These are phyloP conservation scores for Lactarius indigo DNA, from an alignment of 768 basidiomycete species.

Conservation along the genomic window DNA sequence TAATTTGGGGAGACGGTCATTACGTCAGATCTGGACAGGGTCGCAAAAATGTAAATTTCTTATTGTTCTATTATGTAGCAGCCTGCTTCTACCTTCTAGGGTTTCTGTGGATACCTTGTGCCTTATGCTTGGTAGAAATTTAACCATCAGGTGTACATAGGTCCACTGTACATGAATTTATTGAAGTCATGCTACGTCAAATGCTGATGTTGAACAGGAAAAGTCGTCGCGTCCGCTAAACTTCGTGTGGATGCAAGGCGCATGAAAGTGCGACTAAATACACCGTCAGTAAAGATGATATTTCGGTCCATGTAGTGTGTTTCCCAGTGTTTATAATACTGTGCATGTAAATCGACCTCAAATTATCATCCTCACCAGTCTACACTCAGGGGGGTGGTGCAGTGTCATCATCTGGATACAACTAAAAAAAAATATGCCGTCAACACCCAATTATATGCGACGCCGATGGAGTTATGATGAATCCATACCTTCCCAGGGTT, in stretches of 20 bases:
- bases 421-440: not conserved
- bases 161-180: not conserved
- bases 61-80: not conserved
- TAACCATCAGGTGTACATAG: not conserved
- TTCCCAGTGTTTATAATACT: not conserved
- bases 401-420: constrained; percentile 15
- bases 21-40: not conserved
- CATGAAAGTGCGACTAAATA: no score
- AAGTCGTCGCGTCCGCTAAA: not conserved
- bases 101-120: not conserved
- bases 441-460: not conserved
- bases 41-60: not conserved
- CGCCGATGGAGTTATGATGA: not conserved
- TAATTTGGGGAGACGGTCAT: not conserved
- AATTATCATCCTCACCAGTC: not conserved
- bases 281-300: no score
- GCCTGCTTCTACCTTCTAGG: no score
- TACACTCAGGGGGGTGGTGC: not conserved
- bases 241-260: not conserved
- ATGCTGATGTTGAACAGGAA: not conserved
- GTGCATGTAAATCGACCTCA: not conserved
- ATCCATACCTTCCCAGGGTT: constrained; percentile 78
- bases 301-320: not conserved
- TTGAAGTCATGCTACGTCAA: not conserved
- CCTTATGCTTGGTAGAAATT: not conserved